Base-by-base conservation (phyloP, 495 filamentous ascomycete species). In the Aspergillus ellipticus region DNA sequence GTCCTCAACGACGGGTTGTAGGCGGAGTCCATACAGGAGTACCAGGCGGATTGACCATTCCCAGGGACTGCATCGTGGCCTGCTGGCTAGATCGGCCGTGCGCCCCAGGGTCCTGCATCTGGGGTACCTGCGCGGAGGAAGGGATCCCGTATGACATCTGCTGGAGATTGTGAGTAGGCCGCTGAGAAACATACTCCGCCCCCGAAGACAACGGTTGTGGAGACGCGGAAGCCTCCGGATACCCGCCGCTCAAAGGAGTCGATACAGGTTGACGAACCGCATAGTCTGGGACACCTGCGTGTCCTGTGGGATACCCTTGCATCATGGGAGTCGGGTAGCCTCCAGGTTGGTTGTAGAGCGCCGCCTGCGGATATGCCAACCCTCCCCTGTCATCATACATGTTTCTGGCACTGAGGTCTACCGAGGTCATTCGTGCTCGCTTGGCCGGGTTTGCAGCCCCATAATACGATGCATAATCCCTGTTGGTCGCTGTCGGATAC, bases 361-460 rank as follows among this genome's bases (percentile, higher is more conserved):
- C 35, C 16, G 71, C 59, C 43, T 75, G 75, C 15, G 65, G 60
- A 55, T 78, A 78, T 4, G 73, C 58, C n/a, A n/a, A 42, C 74
- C 73, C 64, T 11, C 75, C 66, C 41, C 63, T 58, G 26, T 78
- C 75, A 13, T 78, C 75, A 50, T 74, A 78, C 17, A 78, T 62
- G 51, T 56, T 61, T 51, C 72, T 65, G n/a, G 64, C 62, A 21
- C 72, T 71, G 59, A 71, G 72, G 42, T 78, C 75, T n/a, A 75
- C 64, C 13, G 75, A 76, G 8, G 75, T 16, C 45, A 48, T 76
- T 10, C 75, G 73, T 50, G 71, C 66, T 20, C 75, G 74, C 51
- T 78, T 78, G 42, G 68, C 64, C 15, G 74, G 66, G n/a, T 48
- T 20, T 5, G 45, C 24, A 24, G 55, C 63, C 13, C 65, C 63